Conservation (phyloP, 2,329 filamentous ascomycete species). For the Curvularia lunata region DNA sequence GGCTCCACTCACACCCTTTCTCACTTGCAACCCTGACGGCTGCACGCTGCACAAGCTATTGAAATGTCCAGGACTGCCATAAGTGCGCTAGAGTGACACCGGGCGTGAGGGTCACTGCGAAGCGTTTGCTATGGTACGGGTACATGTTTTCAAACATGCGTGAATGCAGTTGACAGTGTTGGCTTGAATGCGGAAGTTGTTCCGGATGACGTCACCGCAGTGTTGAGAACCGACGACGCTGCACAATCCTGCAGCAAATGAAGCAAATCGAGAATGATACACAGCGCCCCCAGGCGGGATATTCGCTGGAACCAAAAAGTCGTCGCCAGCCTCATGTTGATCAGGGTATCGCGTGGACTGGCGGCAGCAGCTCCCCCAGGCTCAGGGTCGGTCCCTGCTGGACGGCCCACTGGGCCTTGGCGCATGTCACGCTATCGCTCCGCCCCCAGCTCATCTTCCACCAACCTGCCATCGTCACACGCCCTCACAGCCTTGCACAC, state of each 20-base stretch:
- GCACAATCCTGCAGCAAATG: not conserved
- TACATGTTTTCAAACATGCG: not conserved
- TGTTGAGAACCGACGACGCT: not conserved
- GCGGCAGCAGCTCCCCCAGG: not conserved
- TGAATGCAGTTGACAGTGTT: not conserved
- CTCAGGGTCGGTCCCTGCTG: slow-evolving; percentile 4
- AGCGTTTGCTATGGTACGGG: not conserved
- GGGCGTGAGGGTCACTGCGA: not conserved
- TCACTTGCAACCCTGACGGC: slow-evolving; percentile 3
- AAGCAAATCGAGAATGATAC: not conserved
- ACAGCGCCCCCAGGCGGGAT: not conserved
- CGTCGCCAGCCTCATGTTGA: not conserved
- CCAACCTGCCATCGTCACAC: not conserved
- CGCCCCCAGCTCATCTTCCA: not conserved
- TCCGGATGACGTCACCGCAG: not conserved
- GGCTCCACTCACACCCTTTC: slow-evolving; percentile 1
- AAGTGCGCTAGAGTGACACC: not conserved
- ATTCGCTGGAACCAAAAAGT: not conserved
- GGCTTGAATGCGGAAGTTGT: not conserved
- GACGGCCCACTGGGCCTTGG: not conserved
- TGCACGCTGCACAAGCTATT: slow-evolving; percentile 23
- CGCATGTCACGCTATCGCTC: not conserved
- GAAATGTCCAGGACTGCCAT: slow-evolving; percentile 18
- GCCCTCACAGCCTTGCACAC: not conserved
- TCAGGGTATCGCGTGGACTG: not conserved